Evolutionary conservation across 441 rosid species (phyloP), one percentile per base, ranked within the genome.

Genomic region (Kokia cookei): DNA sequence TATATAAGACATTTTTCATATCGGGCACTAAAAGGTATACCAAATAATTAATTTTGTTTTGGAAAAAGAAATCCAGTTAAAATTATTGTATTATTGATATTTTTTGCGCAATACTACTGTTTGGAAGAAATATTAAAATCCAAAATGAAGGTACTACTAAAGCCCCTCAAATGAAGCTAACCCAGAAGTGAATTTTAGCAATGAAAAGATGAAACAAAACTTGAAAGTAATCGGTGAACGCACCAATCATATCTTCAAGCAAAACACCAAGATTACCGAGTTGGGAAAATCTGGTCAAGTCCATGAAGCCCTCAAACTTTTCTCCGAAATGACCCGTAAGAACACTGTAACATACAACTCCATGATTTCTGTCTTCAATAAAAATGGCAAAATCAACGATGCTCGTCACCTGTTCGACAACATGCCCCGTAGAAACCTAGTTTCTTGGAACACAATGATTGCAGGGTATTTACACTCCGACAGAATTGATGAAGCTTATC

Each of bases 381-480:
- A 82, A 75, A 48, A 82, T n/a, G 87, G 86, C 6, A 77, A 76
- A 55, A 60, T 93, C 50, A 54, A 24, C 2, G 79, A 59, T 69
- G 98, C 97, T 12, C 97, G 94, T 73, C 73, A 84, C 19, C 17
- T 87, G 89, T 91, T 94, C 78, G 93, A 93, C 43, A 70, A 81
- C 82, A 87, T 90, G 97, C 88, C 78, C 5, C 77, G 75, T 1
- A 86, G 88, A 81, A 95, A 93, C 61, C 82, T 82, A 67, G 71
- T 83, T 73, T 88, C 97, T 0, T 94, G 98, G 98, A 93, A 97
- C 67, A 78, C 85, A 1, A 73, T 94, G 67, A 85, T 91, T 65
- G 78, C 92, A 13, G 92, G 94, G 19, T 93, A 87, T 55, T 83
- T 86, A 62, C 78, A 69, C 61, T 82, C 81, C 37, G 68, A 59